phyloP scores from a whole-genome alignment of 192 early-diverging fungal genomes.

The Umbelopsis vinacea region DNA sequence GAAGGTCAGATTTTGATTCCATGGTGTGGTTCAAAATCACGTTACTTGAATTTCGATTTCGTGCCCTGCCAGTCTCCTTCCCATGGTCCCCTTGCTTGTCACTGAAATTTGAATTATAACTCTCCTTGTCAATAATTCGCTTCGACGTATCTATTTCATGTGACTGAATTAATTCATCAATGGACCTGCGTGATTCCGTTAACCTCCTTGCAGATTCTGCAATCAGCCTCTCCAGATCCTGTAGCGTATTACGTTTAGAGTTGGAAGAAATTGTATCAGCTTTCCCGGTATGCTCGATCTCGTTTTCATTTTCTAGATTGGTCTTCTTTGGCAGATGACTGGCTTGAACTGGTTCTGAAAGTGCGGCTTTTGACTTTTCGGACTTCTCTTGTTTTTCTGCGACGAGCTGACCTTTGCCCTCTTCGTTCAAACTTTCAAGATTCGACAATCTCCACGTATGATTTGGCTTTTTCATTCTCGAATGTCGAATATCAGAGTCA shows the following conservation, averaged over 20 bases:
- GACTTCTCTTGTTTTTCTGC: neutral
- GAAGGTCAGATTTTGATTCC: neutral
- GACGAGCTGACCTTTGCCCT: neutral
- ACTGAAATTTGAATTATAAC: neutral
- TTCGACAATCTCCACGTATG: neutral
- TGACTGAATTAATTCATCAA: constrained; percentile 21
- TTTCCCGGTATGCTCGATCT: neutral
- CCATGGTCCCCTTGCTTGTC: neutral
- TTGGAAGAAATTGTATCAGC: neutral
- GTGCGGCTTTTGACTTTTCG: neutral
- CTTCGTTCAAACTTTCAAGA: neutral
- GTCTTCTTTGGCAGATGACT: neutral
- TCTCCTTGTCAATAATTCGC: neutral
- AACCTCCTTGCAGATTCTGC: constrained; percentile 13
- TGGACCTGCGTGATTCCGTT: constrained; percentile 16
- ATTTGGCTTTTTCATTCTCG: neutral
- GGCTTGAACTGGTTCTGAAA: neutral
- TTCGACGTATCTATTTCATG: constrained; percentile 17
- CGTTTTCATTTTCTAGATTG: neutral
- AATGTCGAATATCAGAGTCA: constrained; percentile 8
- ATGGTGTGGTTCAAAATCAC: neutral
- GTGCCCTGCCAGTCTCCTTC: neutral
- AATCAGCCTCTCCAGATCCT: constrained; percentile 17
- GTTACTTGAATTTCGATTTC: neutral
- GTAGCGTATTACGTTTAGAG: constrained; percentile 6